These are phyloP conservation scores for Penicillium egyptiacum DNA, from an alignment of 495 filamentous ascomycete genomes.

Conservation along the genomic window DNA sequence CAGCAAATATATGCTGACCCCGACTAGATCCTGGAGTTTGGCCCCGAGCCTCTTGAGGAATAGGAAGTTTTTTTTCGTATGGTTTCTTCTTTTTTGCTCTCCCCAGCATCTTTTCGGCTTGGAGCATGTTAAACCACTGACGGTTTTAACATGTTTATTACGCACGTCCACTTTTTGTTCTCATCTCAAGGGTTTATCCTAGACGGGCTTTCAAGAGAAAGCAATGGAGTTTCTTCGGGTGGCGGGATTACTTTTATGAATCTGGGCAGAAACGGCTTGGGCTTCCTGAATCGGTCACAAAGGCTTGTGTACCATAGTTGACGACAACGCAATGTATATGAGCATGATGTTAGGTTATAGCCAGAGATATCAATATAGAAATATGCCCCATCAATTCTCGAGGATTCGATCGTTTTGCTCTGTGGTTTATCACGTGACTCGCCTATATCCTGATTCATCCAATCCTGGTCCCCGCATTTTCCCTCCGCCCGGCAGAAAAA, in stretches of 20 bases:
- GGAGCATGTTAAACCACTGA: conserved; percentile 19
- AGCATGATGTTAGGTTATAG: conserved; percentile 7
- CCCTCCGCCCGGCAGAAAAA: conserved; percentile 45
- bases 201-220: conserved; percentile 25
- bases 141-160: conserved; percentile 22
- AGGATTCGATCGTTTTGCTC: not conserved
- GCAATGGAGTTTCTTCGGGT: conserved; percentile 27
- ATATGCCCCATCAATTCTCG: no score
- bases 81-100: conserved; percentile 17
- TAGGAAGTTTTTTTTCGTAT: conserved; percentile 4
- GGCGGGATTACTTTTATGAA: conserved; percentile 21
- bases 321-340: conserved; percentile 27
- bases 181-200: conserved; percentile 21
- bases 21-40: conserved; percentile 31
- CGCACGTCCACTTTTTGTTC: conserved; percentile 27
- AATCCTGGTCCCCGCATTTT: conserved; percentile 34
- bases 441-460: conserved; percentile 22
- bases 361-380: not conserved
- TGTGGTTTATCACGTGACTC: conserved; percentile 10
- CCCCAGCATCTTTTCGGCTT: conserved; percentile 29
- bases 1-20: conserved; percentile 6
- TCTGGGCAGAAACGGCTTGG: conserved; percentile 22
- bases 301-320: conserved; percentile 31
- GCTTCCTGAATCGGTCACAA: conserved; percentile 11
- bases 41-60: conserved; percentile 22